Evolutionary conservation across 192 early-diverging fungal genomes (phyloP).

Genomic region (Entomortierella chlamydospora): DNA sequence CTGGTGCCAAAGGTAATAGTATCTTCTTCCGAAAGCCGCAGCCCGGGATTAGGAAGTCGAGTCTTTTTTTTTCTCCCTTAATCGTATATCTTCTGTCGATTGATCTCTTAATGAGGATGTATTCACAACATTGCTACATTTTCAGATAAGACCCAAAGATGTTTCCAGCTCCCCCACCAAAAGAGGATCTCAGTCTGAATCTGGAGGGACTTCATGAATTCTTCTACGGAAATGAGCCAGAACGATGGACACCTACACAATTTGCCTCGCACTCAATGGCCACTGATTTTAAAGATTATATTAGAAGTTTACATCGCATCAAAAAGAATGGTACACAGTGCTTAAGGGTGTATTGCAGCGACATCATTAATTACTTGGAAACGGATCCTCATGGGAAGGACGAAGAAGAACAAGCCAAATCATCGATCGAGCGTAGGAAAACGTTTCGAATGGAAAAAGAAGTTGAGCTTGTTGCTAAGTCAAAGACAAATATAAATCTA

Average conservation of each 20-base stretch:
- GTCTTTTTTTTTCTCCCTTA: too few species aligned
- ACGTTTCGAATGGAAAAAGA: not conserved
- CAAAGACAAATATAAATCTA: not conserved
- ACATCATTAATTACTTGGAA: constrained; percentile 1
- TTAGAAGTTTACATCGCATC: not conserved
- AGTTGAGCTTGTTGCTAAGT: not conserved
- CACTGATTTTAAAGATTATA: not conserved
- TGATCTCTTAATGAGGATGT: too few species aligned
- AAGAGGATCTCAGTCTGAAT: too few species aligned
- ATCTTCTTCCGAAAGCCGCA: too few species aligned
- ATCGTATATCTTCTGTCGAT: too few species aligned
- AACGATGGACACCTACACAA: constrained; percentile 6
- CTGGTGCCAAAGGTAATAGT: too few species aligned
- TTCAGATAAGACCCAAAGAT: too few species aligned
- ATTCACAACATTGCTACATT: too few species aligned
- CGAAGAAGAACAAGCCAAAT: not conserved
- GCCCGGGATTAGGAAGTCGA: too few species aligned
- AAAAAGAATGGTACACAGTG: not conserved
- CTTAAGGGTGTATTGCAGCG: not conserved
- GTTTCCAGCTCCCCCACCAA: too few species aligned
- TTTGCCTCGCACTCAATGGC: not conserved
- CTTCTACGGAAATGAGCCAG: constrained; percentile 2
- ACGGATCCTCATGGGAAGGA: not conserved
- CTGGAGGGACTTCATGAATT: constrained; percentile 1
- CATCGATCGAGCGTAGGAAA: not conserved